These are phyloP conservation scores for Nigrospora oryzae DNA, from an alignment of 2,329 filamentous ascomycete genomes.

Conservation along the genomic window DNA sequence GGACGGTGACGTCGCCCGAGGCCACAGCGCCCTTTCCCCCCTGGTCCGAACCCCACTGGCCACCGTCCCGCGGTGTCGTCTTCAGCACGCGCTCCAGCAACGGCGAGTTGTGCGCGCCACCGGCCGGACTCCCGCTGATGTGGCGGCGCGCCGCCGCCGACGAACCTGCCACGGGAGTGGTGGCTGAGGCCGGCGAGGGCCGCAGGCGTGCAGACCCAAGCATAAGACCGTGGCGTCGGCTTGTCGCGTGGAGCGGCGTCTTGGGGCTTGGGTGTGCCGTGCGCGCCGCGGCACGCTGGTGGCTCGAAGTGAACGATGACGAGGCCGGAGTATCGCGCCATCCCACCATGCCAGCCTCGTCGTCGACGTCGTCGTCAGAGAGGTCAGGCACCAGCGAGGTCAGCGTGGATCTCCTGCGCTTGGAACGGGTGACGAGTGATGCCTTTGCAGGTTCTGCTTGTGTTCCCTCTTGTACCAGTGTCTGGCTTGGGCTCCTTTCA, in stretches of 20 bases:
- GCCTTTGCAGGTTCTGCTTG: background rate
- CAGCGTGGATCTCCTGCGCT: background rate
- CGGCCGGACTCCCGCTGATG: background rate
- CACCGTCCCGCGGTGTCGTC: conserved; percentile 7
- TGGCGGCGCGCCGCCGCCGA: background rate
- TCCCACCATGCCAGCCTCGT: background rate
- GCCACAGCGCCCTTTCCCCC: conserved; percentile 4
- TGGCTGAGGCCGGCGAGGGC: background rate
- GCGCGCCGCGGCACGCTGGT: too few relatives aligned
- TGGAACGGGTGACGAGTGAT: too few relatives aligned
- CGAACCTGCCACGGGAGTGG: background rate
- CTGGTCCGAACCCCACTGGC: conserved; percentile 8
- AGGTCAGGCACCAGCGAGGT: conserved; percentile 3
- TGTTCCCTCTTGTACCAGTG: too few relatives aligned
- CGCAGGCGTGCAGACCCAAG: background rate
- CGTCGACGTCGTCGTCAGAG: conserved; percentile 5
- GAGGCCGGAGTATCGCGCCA: background rate
- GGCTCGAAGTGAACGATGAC: background rate
- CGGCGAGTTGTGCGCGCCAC: background rate
- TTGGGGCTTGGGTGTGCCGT: too few relatives aligned
- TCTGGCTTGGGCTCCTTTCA: too few relatives aligned
- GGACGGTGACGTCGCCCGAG: conserved; percentile 10
- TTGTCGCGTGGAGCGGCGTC: background rate
- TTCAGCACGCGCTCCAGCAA: conserved; percentile 5
- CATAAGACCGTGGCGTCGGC: too few relatives aligned